Evolutionary conservation across 2,329 filamentous ascomycete genomes (phyloP).

Genomic region (Xylariaceae sp.): DNA sequence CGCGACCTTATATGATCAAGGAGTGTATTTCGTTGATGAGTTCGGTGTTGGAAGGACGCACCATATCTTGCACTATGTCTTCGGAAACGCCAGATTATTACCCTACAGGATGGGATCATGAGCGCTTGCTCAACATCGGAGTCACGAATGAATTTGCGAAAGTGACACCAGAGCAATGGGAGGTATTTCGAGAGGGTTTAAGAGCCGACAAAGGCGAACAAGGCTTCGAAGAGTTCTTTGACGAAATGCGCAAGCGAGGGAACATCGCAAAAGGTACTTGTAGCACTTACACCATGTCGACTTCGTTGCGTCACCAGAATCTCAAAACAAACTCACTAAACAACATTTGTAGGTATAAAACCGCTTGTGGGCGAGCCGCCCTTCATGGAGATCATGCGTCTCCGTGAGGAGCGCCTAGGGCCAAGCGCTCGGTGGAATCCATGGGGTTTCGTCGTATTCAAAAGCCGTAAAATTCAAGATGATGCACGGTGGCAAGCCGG

Average conservation of each 20-base stretch:
- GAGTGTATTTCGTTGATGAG: no score
- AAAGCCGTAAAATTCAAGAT: constrained; percentile 13
- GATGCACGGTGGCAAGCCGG: constrained; percentile 11
- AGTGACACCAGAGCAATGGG: constrained; percentile 8
- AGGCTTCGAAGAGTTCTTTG: constrained; percentile 13
- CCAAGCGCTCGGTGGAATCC: constrained; percentile 8
- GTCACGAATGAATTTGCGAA: constrained; percentile 3
- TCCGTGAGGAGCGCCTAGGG: constrained; percentile 8
- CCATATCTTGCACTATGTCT: constrained; percentile 1
- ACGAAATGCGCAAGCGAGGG: constrained; percentile 12
- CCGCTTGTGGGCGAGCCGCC: constrained; percentile 9
- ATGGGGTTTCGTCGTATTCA: constrained; percentile 18
- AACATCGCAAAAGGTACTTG: constrained; percentile 9
- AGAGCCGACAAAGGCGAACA: constrained; percentile 13
- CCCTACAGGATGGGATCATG: constrained; percentile 16
- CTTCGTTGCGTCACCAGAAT: no score
- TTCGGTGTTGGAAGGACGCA: no score
- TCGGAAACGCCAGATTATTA: constrained; percentile 10
- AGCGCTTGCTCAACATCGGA: constrained; percentile 12
- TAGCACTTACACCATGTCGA: no score
- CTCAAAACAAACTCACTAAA: no score
- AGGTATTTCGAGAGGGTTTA: constrained; percentile 10
- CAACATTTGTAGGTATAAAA: constrained; percentile 2
- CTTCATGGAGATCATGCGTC: constrained; percentile 13
- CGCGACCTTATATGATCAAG: no score